Evolutionary conservation across 2,329 filamentous ascomycete genomes (phyloP).

Genomic region (Curvularia verruculosa): DNA sequence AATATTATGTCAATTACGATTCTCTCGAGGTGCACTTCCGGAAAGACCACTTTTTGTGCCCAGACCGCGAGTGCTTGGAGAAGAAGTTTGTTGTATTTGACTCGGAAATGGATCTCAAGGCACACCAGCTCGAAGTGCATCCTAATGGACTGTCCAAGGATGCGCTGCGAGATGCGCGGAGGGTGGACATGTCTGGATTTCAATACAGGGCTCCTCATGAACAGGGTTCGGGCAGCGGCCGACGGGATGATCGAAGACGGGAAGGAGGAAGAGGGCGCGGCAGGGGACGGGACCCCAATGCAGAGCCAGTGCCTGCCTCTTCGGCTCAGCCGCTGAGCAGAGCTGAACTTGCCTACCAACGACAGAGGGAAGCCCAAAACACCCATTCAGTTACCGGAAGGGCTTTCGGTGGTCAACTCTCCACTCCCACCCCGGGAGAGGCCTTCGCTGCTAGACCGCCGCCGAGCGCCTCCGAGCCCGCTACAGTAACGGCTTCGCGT

Average conservation of each 20-base stretch:
- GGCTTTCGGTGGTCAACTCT: slow-evolving; percentile 84
- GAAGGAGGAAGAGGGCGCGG: slow-evolving; percentile 59
- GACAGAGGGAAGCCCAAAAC: slow-evolving; percentile 89
- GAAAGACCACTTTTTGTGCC: slow-evolving; percentile 84
- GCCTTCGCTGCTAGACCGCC: slow-evolving; percentile 56
- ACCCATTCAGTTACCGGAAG: slow-evolving; percentile 79
- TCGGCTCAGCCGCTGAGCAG: slow-evolving; percentile 80
- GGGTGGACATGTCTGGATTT: slow-evolving; percentile 87
- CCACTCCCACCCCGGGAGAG: slow-evolving; percentile 55
- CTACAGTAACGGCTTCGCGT: slow-evolving; percentile 50
- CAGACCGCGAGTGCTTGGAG: slow-evolving; percentile 85
- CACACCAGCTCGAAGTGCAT: slow-evolving; percentile 85
- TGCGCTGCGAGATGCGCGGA: slow-evolving; percentile 77
- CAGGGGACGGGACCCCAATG: slow-evolving; percentile 84
- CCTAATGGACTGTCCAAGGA: slow-evolving; percentile 81
- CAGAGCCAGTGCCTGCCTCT: slow-evolving; percentile 76
- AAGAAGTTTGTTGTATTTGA: slow-evolving; percentile 99
- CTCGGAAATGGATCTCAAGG: slow-evolving; percentile 92
- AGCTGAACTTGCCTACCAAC: slow-evolving; percentile 89
- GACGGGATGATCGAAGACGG: slow-evolving; percentile 48
- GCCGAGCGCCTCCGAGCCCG: slow-evolving; percentile 42
- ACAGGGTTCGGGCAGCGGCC: slow-evolving; percentile 52
- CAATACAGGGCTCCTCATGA: slow-evolving; percentile 77
- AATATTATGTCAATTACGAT: slow-evolving; percentile 91
- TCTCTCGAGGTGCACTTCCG: slow-evolving; percentile 85